These are phyloP conservation scores for Dissophora ornata DNA, from an alignment of 192 early-diverging fungal species.

Conservation along the genomic window DNA sequence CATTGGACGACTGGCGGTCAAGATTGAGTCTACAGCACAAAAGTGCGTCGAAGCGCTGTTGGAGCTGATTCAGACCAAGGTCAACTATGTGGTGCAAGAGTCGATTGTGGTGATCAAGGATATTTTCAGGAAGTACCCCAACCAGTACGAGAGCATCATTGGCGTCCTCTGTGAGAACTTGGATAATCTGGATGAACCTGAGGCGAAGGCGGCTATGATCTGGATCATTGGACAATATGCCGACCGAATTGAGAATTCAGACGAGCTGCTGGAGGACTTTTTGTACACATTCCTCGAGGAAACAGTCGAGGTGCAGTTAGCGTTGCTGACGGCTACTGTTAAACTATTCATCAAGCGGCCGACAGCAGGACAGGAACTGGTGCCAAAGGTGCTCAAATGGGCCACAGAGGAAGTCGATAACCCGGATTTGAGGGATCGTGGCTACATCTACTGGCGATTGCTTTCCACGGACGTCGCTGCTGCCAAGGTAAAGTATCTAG, in stretches of 20 bases:
- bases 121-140: slow-evolving; percentile 98
- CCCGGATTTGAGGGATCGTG: slow-evolving; percentile 97
- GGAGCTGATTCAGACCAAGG: slow-evolving; percentile 95
- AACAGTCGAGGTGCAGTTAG: slow-evolving; percentile 89
- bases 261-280: slow-evolving; percentile 89
- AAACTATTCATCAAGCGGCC: slow-evolving; percentile 97
- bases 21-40: slow-evolving; percentile 90
- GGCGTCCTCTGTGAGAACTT: slow-evolving; percentile 93
- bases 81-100: slow-evolving; percentile 98
- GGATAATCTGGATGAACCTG: slow-evolving; percentile 95
- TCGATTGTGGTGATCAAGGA: slow-evolving; percentile 98
- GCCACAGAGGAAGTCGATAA: slow-evolving; percentile 96
- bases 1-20: slow-evolving; percentile 97
- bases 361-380: slow-evolving; percentile 89
- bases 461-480: slow-evolving; percentile 93
- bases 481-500: slow-evolving; percentile 69
- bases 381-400: slow-evolving; percentile 94
- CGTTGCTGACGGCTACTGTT: slow-evolving; percentile 93
- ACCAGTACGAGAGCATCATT: slow-evolving; percentile 95
- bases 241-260: slow-evolving; percentile 96
- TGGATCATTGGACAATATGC: slow-evolving; percentile 99
- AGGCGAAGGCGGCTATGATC: slow-evolving; percentile 98
- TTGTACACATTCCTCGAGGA: slow-evolving; percentile 93
- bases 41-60: slow-evolving; percentile 88
- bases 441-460: slow-evolving; percentile 98